Conservation (phyloP, 2,329 filamentous ascomycete genomes). For the Pyrenophora tritici-repentis region DNA sequence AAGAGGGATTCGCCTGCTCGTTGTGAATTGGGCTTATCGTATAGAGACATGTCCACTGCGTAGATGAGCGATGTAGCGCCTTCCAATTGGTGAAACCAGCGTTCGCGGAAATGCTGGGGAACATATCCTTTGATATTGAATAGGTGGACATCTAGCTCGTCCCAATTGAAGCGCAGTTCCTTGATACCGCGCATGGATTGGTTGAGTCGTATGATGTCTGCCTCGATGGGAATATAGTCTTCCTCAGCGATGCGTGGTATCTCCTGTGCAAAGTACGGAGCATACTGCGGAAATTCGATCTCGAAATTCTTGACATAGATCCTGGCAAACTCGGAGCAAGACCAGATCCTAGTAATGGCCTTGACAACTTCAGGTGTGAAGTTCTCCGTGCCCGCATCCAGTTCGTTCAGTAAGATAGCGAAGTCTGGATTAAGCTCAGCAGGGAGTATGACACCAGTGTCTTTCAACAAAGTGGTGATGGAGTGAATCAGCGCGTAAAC, state of each 20-base stretch:
- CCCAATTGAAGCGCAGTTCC: conserved; percentile 45
- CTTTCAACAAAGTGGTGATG: conserved; percentile 44
- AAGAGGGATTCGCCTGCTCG: conserved; percentile 36
- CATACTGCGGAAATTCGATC: conserved; percentile 45
- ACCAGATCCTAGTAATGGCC: conserved; percentile 37
- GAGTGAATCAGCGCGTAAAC: conserved; percentile 39
- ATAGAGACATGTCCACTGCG: conserved; percentile 40
- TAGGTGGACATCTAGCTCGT: conserved; percentile 42
- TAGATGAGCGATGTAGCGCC: conserved; percentile 40
- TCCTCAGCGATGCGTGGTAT: conserved; percentile 29
- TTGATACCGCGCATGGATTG: conserved; percentile 37
- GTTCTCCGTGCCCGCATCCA: conserved; percentile 34
- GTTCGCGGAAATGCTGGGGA: conserved; percentile 39
- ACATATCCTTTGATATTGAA: conserved; percentile 44
- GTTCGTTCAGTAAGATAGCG: conserved; percentile 41
- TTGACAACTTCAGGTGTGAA: conserved; percentile 35
- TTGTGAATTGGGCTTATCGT: conserved; percentile 39
- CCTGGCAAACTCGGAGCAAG: conserved; percentile 37
- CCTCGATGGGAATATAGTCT: conserved; percentile 41
- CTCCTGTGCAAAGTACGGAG: conserved; percentile 41
- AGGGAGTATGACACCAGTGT: conserved; percentile 40
- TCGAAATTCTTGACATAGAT: conserved; percentile 44
- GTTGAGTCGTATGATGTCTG: conserved; percentile 44
- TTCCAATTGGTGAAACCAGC: conserved; percentile 47
- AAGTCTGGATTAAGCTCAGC: conserved; percentile 35